Conservation (phyloP, 2,329 filamentous ascomycete genomes). For the Harringtonia aguacate region DNA sequence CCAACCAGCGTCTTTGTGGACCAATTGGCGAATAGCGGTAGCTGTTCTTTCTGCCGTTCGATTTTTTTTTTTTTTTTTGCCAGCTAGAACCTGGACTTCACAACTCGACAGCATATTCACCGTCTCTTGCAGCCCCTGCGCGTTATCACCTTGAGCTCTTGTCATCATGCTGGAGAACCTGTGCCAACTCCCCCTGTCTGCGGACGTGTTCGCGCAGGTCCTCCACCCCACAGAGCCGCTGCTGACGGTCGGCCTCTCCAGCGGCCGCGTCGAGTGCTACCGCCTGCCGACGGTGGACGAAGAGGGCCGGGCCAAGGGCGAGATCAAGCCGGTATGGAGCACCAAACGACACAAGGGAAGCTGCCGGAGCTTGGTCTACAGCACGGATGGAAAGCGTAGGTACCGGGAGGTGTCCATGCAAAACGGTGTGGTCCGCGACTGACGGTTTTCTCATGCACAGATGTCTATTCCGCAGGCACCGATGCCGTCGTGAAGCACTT, state of each 20-base stretch:
- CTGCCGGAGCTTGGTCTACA: slow-evolving; percentile 73
- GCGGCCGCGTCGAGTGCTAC: slow-evolving; percentile 78
- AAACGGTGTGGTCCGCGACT: too few species aligned
- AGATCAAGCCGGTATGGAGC: slow-evolving; percentile 75
- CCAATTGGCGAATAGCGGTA: neutral
- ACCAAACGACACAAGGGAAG: slow-evolving; percentile 90
- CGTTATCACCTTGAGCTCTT: too few species aligned
- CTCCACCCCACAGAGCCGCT: slow-evolving; percentile 78
- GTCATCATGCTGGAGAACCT: slow-evolving; percentile 75
- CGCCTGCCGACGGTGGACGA: slow-evolving; percentile 50
- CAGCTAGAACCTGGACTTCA: too few species aligned
- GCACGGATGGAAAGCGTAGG: slow-evolving; percentile 61
- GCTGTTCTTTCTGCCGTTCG: neutral
- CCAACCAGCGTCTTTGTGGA: too few species aligned
- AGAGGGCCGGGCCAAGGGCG: slow-evolving; percentile 53
- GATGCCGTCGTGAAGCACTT: slow-evolving; percentile 44
- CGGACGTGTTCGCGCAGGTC: slow-evolving; percentile 81
- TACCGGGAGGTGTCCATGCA: too few species aligned
- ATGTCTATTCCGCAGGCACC: slow-evolving; percentile 54
- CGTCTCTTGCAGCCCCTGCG: too few species aligned
- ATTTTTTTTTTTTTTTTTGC: neutral
- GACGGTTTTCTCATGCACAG: slow-evolving; percentile 18
- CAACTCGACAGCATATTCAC: too few species aligned
- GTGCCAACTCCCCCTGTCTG: slow-evolving; percentile 74
- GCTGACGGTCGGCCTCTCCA: slow-evolving; percentile 74